Percentiles rank a stretch among this genome's conserved stretches.
Evolutionary conservation across 805 yeast genomes (phyloP).

Genomic region (Kazachstania kunashirensis): DNA sequence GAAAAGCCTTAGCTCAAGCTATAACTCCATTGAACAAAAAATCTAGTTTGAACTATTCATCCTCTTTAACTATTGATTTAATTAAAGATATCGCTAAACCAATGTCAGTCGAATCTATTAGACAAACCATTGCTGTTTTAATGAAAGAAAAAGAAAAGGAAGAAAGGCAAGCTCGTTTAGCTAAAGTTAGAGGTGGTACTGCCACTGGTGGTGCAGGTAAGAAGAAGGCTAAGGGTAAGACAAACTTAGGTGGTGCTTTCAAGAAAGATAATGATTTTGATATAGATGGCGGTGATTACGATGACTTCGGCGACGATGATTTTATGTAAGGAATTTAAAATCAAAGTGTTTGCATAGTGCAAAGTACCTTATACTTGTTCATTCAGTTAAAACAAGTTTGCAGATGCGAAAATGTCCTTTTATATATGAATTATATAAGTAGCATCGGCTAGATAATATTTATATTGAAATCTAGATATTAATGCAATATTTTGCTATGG

Average conservation of each 20-base stretch:
- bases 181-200: conserved; percentile 69
- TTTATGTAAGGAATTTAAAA: conserved; percentile 66
- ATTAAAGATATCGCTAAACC: conserved; percentile 80
- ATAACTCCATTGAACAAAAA: conserved; percentile 51
- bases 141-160: conserved; percentile 79
- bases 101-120: conserved; percentile 65
- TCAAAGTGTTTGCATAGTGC: no score
- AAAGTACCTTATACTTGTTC: no score
- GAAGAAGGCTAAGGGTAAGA: conserved; percentile 79
- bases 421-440: no score
- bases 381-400: no score
- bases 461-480: no score
- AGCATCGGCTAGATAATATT: no score
- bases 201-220: conserved; percentile 91
- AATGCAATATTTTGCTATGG: no score
- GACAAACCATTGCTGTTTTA: conserved; percentile 75
- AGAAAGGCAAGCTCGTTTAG: conserved; percentile 79
- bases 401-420: no score
- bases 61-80: conserved; percentile 72
- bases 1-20: conserved; percentile 59
- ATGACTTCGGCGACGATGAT: conserved; percentile 68
- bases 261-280: conserved; percentile 61
- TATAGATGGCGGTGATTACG: conserved; percentile 41
- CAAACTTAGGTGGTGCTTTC: conserved; percentile 51
- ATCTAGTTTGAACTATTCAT: conserved; percentile 58